Conservation (phyloP, 768 basidiomycete species). For the Leccinum pellstonianum region DNA sequence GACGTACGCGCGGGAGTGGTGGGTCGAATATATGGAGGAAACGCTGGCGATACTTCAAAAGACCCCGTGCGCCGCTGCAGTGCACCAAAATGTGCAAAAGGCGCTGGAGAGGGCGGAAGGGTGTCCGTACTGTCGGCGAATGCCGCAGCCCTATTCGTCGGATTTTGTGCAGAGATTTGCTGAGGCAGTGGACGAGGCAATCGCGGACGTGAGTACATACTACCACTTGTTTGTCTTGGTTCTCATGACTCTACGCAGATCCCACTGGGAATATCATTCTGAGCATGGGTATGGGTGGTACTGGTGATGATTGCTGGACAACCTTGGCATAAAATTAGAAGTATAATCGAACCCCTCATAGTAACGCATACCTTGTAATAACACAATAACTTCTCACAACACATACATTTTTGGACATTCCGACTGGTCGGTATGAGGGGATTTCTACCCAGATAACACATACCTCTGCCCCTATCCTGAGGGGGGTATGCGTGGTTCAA, state of each 20-base stretch:
- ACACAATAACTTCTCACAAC: neutral
- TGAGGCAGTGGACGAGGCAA: slow-evolving; percentile 19
- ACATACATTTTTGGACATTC: neutral
- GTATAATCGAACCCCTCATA: neutral
- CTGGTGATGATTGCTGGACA: neutral
- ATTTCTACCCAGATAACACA: neutral
- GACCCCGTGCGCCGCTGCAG: slow-evolving; percentile 24
- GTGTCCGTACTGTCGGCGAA: slow-evolving; percentile 23
- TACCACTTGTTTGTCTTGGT: neutral
- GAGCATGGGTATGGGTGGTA: neutral
- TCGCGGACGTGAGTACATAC: slow-evolving; percentile 20
- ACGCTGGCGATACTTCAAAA: slow-evolving; percentile 20
- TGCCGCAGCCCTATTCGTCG: slow-evolving; percentile 18
- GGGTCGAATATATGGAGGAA: slow-evolving; percentile 33
- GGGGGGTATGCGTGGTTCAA: neutral
- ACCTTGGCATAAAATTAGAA: slow-evolving; percentile 1
- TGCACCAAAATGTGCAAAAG: slow-evolving; percentile 14
- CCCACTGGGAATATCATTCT: slow-evolving; percentile 22
- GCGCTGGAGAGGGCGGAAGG: slow-evolving; percentile 18
- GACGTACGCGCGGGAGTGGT: slow-evolving; percentile 31
- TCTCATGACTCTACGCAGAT: slow-evolving; percentile 11
- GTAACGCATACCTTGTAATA: neutral
- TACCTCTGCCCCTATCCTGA: neutral
- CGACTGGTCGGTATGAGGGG: neutral
- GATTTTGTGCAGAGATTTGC: slow-evolving; percentile 26